Conservation (phyloP, 768 basidiomycete genomes). For the Macrolepiota dolichaula region DNA sequence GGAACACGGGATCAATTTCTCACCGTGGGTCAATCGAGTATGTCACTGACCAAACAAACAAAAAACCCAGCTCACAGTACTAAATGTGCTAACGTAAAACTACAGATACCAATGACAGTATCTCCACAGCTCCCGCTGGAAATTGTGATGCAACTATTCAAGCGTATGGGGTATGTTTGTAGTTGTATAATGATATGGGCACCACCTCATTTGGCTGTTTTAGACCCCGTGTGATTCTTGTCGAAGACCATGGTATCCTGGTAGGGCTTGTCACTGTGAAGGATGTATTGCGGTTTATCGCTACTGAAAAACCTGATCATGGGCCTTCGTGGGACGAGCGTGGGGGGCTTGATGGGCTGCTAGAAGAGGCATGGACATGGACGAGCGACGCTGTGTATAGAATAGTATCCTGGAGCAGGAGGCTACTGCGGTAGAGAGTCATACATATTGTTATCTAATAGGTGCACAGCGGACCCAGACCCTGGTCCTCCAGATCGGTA, state of each 20-base stretch:
- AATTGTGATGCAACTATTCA: slow-evolving; percentile 97
- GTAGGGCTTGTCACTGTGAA: slow-evolving; percentile 92
- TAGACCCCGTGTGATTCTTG: slow-evolving; percentile 95
- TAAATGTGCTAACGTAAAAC: slow-evolving; percentile 1
- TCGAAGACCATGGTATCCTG: slow-evolving; percentile 81
- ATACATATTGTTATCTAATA: slow-evolving; percentile 13
- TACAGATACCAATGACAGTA: slow-evolving; percentile 90
- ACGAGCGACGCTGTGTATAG: slow-evolving; percentile 32
- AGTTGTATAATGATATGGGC: slow-evolving; percentile 1
- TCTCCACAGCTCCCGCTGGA: slow-evolving; percentile 90
- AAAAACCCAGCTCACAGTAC: not conserved
- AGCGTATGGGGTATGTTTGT: slow-evolving; percentile 86
- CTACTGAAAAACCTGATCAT: slow-evolving; percentile 49
- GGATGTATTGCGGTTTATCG: slow-evolving; percentile 88
- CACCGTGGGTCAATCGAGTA: slow-evolving; percentile 96
- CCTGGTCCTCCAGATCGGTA: not conserved
- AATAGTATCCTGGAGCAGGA: slow-evolving; percentile 34
- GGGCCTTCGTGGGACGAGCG: slow-evolving; percentile 58
- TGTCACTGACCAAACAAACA: not conserved
- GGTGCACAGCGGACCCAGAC: not conserved
- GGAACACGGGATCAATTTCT: slow-evolving; percentile 60
- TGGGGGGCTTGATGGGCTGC: slow-evolving; percentile 60
- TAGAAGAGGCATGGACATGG: slow-evolving; percentile 64
- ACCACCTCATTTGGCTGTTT: slow-evolving; percentile 8
- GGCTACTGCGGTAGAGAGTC: slow-evolving; percentile 28